These are phyloP conservation scores for Aspergillus sp. DNA, from an alignment of 2,329 filamentous ascomycete species.

Conservation along the genomic window DNA sequence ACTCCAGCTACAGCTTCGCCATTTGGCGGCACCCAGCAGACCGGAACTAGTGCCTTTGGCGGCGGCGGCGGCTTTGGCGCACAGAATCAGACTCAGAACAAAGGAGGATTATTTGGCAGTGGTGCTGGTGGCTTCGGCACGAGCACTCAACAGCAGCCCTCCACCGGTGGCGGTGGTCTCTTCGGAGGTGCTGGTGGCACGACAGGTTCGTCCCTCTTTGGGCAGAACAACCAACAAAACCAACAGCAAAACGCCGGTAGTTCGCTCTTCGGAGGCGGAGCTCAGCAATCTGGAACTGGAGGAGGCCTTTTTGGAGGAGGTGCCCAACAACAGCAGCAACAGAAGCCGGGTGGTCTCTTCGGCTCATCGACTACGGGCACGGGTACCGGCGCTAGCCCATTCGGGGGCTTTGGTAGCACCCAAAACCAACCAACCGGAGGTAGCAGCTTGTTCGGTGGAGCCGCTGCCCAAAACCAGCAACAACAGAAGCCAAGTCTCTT, in stretches of 20 bases:
- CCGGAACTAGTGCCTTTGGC: constrained; percentile 36
- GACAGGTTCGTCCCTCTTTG: constrained; percentile 30
- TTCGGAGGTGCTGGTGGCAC: constrained; percentile 26
- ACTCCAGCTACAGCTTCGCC: constrained; percentile 33
- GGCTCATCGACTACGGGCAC: constrained; percentile 28
- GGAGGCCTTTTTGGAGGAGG: constrained; percentile 29
- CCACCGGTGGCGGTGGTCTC: constrained; percentile 35
- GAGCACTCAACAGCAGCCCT: constrained; percentile 37
- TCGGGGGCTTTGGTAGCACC: constrained; percentile 37
- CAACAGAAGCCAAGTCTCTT: constrained; percentile 54
- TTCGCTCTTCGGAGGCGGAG: constrained; percentile 38
- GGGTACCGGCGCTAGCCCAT: constrained; percentile 18
- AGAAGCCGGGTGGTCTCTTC: constrained; percentile 42
- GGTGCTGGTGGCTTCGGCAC: constrained; percentile 32
- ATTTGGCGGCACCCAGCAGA: constrained; percentile 38
- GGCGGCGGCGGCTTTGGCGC: constrained; percentile 31
- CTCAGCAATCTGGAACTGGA: constrained; percentile 24
- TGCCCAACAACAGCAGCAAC: constrained; percentile 26
- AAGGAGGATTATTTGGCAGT: constrained; percentile 28
- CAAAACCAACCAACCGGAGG: constrained; percentile 35
- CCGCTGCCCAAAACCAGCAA: constrained; percentile 40
- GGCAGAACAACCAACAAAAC: constrained; percentile 31
- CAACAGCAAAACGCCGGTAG: constrained; percentile 29
- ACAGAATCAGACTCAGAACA: constrained; percentile 31
- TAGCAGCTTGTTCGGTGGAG: constrained; percentile 38